Evolutionary conservation across 2,329 filamentous ascomycete species (phyloP).

Genomic region (Berkeleyomyces rouxiae): DNA sequence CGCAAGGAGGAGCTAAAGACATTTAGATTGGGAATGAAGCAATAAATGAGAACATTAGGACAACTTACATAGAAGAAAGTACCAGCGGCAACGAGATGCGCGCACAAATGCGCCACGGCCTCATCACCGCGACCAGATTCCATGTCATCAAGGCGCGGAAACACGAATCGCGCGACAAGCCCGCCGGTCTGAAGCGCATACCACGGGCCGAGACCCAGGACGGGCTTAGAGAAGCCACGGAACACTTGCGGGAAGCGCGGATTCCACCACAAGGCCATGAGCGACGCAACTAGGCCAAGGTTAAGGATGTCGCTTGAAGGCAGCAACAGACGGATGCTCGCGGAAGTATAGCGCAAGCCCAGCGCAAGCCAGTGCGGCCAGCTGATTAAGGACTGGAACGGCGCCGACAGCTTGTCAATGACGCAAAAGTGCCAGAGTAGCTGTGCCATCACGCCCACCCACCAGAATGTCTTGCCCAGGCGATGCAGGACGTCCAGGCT

Average conservation of each 20-base stretch:
- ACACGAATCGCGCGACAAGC: conserved; percentile 36
- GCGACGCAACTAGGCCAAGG: conserved; percentile 31
- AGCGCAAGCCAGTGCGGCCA: conserved; percentile 2
- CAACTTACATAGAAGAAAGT: conserved; percentile 37
- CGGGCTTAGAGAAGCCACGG: conserved; percentile 41
- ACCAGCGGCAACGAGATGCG: conserved; percentile 37
- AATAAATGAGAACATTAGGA: neutral
- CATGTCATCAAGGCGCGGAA: conserved; percentile 27
- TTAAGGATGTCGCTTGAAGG: conserved; percentile 26
- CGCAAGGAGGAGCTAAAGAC: neutral
- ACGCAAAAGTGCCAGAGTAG: conserved; percentile 32
- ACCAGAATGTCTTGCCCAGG: conserved; percentile 32
- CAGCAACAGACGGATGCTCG: conserved; percentile 26
- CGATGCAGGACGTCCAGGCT: conserved; percentile 27
- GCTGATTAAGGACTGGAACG: neutral
- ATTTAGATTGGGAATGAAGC: neutral
- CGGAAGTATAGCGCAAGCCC: neutral
- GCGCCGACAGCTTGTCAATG: conserved; percentile 14
- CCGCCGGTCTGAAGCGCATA: conserved; percentile 48
- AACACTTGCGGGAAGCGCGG: conserved; percentile 44
- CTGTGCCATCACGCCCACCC: conserved; percentile 29
- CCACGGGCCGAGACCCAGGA: conserved; percentile 46
- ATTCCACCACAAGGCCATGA: conserved; percentile 50
- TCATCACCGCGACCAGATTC: conserved; percentile 24
- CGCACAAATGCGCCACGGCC: conserved; percentile 28